Base-by-base conservation (phyloP, 2,329 filamentous ascomycete genomes). In the Neobulgaria alba region DNA sequence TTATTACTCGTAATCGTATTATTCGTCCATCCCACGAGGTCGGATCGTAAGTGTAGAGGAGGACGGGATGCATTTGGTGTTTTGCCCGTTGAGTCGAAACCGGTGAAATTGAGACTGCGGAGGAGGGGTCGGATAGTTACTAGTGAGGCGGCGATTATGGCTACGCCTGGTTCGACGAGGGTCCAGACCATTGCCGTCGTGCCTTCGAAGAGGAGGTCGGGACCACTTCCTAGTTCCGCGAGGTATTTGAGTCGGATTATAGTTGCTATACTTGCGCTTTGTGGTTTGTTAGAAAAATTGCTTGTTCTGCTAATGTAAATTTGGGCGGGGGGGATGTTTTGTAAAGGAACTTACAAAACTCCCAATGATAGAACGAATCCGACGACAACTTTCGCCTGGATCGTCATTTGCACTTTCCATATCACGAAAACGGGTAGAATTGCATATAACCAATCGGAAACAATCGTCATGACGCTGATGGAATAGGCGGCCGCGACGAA, bases 111-210 rank as follows among this genome's bases (percentile, higher is more conserved):
- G 16, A 49, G 19, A 5, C 17, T 23, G 16, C 71, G 68, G 26
- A 76, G 64, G 1, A 76, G 62, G 3, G 72, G 72, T 2, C 72
- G 67, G 21, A 75, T 71, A 4, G 72, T 76, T 16, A 69, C 69
- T 9, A 75, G 60, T 44, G 69, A 73, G 2, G 72, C 67, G 10
- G 72, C 72, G 18, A 69, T 56, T 33, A 75, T 76, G 43, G 71
- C 72, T 16, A 75, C 66, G 4, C 71, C 72, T 2, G 72, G 71
- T 50, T 76, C 72, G 39, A 75, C 61, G n/a, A 75, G 58, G 8
- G 70, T 75, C 72, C 72, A 76, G 5, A 75, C 63, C 65, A 72
- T 71, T 26, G 71, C 65, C 44, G 72, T 62, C 3, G 71, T 75
- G 63, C 69, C 73, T 35, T 36, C 29, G 46, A 37, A 48, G 12